A percentile compares a stretch with the other conserved stretches of the same genome.
Conservation (phyloP, 2,329 filamentous ascomycete species). For the Sporothrix sp. region DNA sequence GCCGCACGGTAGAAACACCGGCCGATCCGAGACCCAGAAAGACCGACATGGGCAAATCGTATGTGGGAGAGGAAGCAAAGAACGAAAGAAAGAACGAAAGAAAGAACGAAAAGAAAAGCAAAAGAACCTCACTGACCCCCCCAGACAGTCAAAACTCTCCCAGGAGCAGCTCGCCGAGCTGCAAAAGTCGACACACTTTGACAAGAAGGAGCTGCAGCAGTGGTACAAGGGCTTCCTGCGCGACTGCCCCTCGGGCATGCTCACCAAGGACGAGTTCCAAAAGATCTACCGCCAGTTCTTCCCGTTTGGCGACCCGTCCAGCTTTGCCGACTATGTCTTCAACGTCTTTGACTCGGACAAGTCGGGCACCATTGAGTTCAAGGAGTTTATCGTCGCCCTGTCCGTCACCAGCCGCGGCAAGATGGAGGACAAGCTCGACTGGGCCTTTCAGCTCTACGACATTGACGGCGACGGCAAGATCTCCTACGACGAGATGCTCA, state of each 20-base stretch:
- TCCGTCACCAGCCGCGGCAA: conserved; percentile 94
- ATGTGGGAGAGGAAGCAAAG: too few species aligned
- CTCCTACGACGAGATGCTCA: conserved; percentile 97
- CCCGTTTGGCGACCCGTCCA: conserved; percentile 92
- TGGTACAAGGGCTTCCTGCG: conserved; percentile 99
- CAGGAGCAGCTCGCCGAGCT: conserved; percentile 92
- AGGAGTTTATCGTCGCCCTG: conserved; percentile 97
- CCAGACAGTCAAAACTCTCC: conserved; percentile 94
- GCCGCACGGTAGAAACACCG: background rate
- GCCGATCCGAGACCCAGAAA: background rate
- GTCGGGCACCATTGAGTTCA: conserved; percentile 96
- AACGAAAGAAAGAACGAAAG: too few species aligned
- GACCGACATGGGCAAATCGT: conserved; percentile 43
- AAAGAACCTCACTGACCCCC: background rate
- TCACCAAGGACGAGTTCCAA: conserved; percentile 97
- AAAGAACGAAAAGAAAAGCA: too few species aligned
- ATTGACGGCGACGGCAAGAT: conserved; percentile 99
- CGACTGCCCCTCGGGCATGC: conserved; percentile 92
- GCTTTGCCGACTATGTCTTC: conserved; percentile 98
- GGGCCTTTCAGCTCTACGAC: conserved; percentile 98
- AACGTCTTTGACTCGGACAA: conserved; percentile 98
- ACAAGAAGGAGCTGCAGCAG: conserved; percentile 99
- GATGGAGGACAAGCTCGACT: conserved; percentile 99
- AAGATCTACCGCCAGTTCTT: conserved; percentile 99
- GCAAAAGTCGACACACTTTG: conserved; percentile 94